These are phyloP conservation scores for Prillingera fragicola DNA, from an alignment of 1,284 basidiomycete genomes.

Conservation along the genomic window DNA sequence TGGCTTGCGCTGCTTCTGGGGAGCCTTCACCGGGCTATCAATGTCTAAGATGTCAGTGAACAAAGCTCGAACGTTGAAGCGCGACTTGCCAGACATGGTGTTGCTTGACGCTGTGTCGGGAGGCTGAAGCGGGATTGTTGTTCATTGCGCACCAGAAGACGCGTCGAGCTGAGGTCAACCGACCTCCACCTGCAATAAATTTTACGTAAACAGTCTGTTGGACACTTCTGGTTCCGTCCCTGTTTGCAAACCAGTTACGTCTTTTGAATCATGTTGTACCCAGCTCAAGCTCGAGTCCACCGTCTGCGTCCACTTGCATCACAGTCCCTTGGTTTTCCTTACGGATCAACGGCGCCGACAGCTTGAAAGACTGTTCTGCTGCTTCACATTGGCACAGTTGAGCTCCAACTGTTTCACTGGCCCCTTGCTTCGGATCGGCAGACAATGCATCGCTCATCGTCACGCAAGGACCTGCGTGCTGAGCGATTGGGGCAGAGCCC, in stretches of 20 bases:
- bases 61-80: too few relatives aligned
- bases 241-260: too few relatives aligned
- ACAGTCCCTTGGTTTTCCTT: too few relatives aligned
- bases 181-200: not conserved
- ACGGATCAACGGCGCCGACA: too few relatives aligned
- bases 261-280: too few relatives aligned
- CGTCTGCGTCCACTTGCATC: not conserved
- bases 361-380: not conserved
- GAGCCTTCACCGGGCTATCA: constrained; percentile 22
- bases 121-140: too few relatives aligned
- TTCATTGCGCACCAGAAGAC: too few relatives aligned
- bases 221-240: too few relatives aligned
- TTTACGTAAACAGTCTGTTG: constrained; percentile 2
- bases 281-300: not conserved
- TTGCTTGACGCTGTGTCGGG: too few relatives aligned
- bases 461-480: constrained; percentile 25
- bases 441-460: constrained; percentile 33
- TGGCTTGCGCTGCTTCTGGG: constrained; percentile 50
- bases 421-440: too few relatives aligned
- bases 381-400: not conserved
- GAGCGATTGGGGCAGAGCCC: constrained; percentile 31
- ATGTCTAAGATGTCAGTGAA: constrained; percentile 15
- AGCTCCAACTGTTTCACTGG: too few relatives aligned
- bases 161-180: constrained; percentile 1
- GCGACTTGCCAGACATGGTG: constrained; percentile 21